Percentiles rank a stretch among this genome's conserved stretches.
phyloP scores from a whole-genome alignment of 805 yeast genomes.

The Candida suzukii region DNA sequence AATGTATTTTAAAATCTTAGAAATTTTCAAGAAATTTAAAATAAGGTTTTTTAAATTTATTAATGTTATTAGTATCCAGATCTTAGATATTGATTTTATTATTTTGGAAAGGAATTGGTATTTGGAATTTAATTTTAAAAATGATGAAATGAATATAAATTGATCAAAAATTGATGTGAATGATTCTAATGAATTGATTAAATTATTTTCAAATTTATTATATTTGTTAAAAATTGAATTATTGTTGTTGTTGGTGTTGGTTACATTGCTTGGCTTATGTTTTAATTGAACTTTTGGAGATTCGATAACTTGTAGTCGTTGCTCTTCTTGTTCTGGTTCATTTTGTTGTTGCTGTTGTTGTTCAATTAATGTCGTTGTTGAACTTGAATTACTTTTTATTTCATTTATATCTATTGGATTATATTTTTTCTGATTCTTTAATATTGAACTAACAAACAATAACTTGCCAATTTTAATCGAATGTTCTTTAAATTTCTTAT shows the following conservation, averaged over 20 bases:
- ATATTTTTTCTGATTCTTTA: no score
- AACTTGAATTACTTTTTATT: background rate
- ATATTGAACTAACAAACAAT: background rate
- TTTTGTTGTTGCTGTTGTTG: background rate
- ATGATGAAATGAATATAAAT: conserved; percentile 3
- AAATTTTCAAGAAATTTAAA: conserved; percentile 14
- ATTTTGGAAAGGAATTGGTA: conserved; percentile 9
- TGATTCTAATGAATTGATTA: conserved; percentile 4
- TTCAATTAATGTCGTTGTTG: background rate
- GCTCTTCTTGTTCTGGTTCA: background rate
- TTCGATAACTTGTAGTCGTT: background rate
- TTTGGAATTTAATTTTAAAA: conserved; percentile 2
- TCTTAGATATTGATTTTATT: conserved; percentile 16
- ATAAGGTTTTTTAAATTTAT: conserved; percentile 21
- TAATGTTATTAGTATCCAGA: conserved; percentile 22
- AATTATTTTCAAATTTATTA: background rate
- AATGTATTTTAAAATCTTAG: conserved; percentile 12
- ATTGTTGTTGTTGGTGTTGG: no score
- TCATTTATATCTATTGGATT: no score
- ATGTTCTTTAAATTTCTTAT: background rate
- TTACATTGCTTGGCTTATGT: no score
- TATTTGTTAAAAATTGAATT: background rate
- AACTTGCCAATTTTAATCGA: background rate
- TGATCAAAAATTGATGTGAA: conserved; percentile 6
- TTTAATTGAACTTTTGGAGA: background rate